phyloP scores from a whole-genome alignment of 495 filamentous ascomycete species.

The Hypoxylon intermedium region DNA sequence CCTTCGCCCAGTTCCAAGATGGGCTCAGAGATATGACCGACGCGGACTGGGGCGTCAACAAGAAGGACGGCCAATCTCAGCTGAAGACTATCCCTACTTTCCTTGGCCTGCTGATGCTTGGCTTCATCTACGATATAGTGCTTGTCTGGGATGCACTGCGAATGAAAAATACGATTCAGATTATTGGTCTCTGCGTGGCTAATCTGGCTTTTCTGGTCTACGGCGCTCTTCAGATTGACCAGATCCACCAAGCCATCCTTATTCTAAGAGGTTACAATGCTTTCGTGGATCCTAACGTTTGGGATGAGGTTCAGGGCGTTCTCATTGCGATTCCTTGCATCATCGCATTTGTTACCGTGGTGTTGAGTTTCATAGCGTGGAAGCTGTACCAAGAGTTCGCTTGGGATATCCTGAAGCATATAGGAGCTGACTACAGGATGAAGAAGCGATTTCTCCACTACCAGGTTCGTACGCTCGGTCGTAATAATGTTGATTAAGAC shows the following conservation, averaged over 20 bases:
- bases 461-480: conserved; percentile 67
- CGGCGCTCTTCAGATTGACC: conserved; percentile 87
- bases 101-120: conserved; percentile 95
- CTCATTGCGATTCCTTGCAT: conserved; percentile 86
- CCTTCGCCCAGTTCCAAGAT: conserved; percentile 71
- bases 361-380: conserved; percentile 81
- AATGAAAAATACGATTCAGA: conserved; percentile 96
- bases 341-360: conserved; percentile 74
- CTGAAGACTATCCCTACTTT: conserved; percentile 84
- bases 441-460: conserved; percentile 95
- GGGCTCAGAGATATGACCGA: conserved; percentile 49
- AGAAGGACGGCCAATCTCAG: conserved; percentile 49
- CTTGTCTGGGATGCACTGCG: conserved; percentile 92
- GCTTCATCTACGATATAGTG: conserved; percentile 87
- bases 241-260: conserved; percentile 75
- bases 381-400: conserved; percentile 98
- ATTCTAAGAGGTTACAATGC: conserved; percentile 48
- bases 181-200: conserved; percentile 92
- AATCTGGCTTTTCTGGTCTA: conserved; percentile 92
- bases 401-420: conserved; percentile 99
- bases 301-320: conserved; percentile 72
- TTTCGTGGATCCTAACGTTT: conserved; percentile 57
- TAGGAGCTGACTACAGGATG: conserved; percentile 95
- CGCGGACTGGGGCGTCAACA: conserved; percentile 18
- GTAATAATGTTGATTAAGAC: conserved; percentile 6